A percentile compares a stretch with the other conserved stretches of the same genome.
These are phyloP conservation scores for Tylopilus subfusipes DNA, from an alignment of 768 basidiomycete genomes.

Conservation along the genomic window DNA sequence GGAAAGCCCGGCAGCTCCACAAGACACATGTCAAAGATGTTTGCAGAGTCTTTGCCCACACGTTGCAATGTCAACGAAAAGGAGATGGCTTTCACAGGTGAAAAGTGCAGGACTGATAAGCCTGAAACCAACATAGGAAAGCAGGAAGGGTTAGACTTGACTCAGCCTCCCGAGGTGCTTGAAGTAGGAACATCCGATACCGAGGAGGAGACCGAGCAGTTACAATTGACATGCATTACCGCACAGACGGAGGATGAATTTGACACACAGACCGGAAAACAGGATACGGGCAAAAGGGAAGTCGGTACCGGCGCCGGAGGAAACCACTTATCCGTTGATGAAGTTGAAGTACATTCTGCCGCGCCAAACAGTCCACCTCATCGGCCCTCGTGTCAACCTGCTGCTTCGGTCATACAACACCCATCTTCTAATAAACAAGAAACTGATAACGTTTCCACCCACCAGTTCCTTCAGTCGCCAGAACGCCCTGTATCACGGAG, in stretches of 20 bases:
- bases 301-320: not conserved
- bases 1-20: not conserved
- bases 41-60: not conserved
- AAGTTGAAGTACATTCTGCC: constrained; percentile 1
- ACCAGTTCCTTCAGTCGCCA: not conserved
- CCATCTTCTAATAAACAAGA: not conserved
- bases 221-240: not conserved
- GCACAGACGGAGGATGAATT: not conserved
- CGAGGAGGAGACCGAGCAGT: constrained; percentile 11
- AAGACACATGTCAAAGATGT: constrained; percentile 2
- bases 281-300: not conserved
- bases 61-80: not conserved
- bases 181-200: constrained; percentile 11
- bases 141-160: not conserved
- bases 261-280: not conserved
- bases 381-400: not conserved
- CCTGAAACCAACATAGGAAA: not conserved
- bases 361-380: not conserved
- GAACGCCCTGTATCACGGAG: constrained; percentile 1
- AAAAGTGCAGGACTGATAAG: not conserved
- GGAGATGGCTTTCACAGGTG: not conserved
- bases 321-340: constrained; percentile 4
- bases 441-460: not conserved
- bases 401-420: not conserved
- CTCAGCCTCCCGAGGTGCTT: constrained; percentile 1